These are phyloP conservation scores for Beauveria varroae DNA, from an alignment of 2,329 filamentous ascomycete species.

Conservation along the genomic window DNA sequence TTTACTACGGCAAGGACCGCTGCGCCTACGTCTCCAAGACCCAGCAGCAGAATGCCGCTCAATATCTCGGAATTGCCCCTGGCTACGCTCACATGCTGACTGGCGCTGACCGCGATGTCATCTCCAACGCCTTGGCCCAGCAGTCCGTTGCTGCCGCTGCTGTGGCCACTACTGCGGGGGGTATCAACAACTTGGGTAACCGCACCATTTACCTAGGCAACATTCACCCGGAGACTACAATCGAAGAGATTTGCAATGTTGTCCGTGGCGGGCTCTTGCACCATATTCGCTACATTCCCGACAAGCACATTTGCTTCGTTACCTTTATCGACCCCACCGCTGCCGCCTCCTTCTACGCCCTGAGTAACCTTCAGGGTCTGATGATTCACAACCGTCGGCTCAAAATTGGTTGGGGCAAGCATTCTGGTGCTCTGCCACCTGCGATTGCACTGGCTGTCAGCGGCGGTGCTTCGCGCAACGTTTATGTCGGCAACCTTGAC, in stretches of 20 bases:
- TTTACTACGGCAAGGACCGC: constrained; percentile 98
- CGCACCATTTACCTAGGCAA: constrained; percentile 97
- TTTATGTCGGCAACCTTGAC: constrained; percentile 95
- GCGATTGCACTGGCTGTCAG: constrained; percentile 95
- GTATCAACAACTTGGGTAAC: constrained; percentile 95
- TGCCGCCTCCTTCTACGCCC: constrained; percentile 92
- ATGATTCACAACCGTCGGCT: constrained; percentile 98
- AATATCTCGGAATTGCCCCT: constrained; percentile 94
- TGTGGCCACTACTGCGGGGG: constrained; percentile 91
- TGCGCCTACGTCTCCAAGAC: constrained; percentile 99
- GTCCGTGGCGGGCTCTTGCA: constrained; percentile 91
- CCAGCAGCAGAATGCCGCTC: constrained; percentile 96
- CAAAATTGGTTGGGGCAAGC: constrained; percentile 99
- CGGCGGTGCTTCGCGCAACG: constrained; percentile 94
- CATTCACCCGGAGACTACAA: constrained; percentile 97
- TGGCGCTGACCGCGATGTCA: constrained; percentile 89
- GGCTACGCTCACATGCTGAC: constrained; percentile 96
- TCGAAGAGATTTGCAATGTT: constrained; percentile 99
- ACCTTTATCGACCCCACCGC: constrained; percentile 99
- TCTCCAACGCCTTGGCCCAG: constrained; percentile 91
- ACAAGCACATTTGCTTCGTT: constrained; percentile 99
- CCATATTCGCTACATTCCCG: constrained; percentile 97
- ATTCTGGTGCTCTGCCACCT: constrained; percentile 90
- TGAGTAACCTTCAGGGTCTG: constrained; percentile 93
- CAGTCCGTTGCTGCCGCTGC: constrained; percentile 96